These are phyloP conservation scores for Parathielavia appendiculata DNA, from an alignment of 495 filamentous ascomycete genomes.

Conservation along the genomic window DNA sequence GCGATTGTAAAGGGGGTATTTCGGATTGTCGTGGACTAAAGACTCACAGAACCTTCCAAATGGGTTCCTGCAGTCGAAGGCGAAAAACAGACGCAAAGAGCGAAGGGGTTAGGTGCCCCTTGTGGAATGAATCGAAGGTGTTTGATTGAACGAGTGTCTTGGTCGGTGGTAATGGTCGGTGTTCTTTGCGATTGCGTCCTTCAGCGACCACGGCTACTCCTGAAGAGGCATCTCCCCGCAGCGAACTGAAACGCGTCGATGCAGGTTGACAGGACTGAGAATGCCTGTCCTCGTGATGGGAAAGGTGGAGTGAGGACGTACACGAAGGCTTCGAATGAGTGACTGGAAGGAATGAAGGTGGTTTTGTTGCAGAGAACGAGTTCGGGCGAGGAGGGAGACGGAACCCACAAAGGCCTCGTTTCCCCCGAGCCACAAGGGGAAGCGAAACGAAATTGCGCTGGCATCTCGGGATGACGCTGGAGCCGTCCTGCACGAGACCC, in stretches of 20 bases:
- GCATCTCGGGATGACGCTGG: slow-evolving; percentile 25
- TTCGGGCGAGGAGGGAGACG: slow-evolving; percentile 16
- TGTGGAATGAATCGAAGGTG: slow-evolving; percentile 20
- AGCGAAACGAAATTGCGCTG: slow-evolving; percentile 35
- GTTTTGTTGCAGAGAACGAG: slow-evolving; percentile 30
- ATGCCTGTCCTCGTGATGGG: slow-evolving; percentile 1
- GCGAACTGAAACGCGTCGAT: slow-evolving; percentile 19
- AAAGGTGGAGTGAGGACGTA: slow-evolving; percentile 23
- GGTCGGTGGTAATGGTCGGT: slow-evolving; percentile 9
- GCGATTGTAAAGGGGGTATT: background rate
- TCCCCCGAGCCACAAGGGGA: slow-evolving; percentile 20
- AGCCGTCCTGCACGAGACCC: slow-evolving; percentile 18
- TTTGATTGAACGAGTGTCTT: slow-evolving; percentile 25
- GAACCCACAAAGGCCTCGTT: slow-evolving; percentile 23
- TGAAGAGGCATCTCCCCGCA: slow-evolving; percentile 27
- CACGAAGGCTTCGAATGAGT: slow-evolving; percentile 27
- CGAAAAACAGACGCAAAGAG: slow-evolving; percentile 11
- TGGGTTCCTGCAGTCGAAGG: slow-evolving; percentile 12
- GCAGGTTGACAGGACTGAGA: slow-evolving; percentile 6
- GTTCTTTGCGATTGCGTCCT: slow-evolving; percentile 23
- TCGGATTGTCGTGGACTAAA: slow-evolving; percentile 15
- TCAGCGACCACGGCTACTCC: slow-evolving; percentile 25
- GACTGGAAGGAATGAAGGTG: slow-evolving; percentile 30
- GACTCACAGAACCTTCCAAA: slow-evolving; percentile 23
- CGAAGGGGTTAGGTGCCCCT: background rate